phyloP scores from a whole-genome alignment of 306 rosid genomes.

The cucumber (Cucumis sativus) region Cucumber_9930_V3 NC_026656.2:10193001-10193500 shows the following conservation, averaged over 20 bases:
- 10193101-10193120: background rate
- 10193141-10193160: background rate
- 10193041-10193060: background rate
- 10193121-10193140: background rate
- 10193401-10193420: conserved; percentile 39
- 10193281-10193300: conserved; percentile 58
- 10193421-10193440: conserved; percentile 41
- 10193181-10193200: conserved; percentile 40
- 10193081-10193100: background rate
- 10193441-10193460: background rate
- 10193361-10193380: conserved; percentile 58
- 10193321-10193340: conserved; percentile 55
- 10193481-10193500: background rate
- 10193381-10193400: conserved; percentile 16
- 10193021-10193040: background rate
- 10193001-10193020: background rate
- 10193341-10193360: conserved; percentile 64
- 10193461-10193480: background rate
- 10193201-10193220: conserved; percentile 57
- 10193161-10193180: conserved; percentile 21
- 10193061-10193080: background rate
- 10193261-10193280: conserved; percentile 15
- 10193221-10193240: conserved; percentile 36
- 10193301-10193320: conserved; percentile 59
- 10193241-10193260: conserved; percentile 22